Percentiles rank a stretch among this genome's conserved stretches.
Evolutionary conservation across 1,284 basidiomycete species (phyloP).

Genomic region (Austroboletus rostrupii): DNA sequence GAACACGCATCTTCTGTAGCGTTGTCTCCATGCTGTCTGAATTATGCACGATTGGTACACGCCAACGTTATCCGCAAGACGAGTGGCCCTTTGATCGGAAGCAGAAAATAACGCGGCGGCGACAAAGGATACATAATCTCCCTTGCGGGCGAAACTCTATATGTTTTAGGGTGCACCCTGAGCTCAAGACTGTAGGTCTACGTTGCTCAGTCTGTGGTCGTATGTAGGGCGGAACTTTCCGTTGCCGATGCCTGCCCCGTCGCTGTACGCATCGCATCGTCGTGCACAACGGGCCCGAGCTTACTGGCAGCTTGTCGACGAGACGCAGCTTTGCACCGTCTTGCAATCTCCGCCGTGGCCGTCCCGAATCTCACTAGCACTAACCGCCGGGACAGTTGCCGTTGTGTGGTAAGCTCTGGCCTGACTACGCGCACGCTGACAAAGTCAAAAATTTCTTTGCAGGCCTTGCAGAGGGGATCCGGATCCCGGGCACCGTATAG

Average conservation of each 20-base stretch:
- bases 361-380: background rate
- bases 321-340: slow-evolving; percentile 6
- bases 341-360: slow-evolving; percentile 31
- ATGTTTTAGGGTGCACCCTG: slow-evolving; percentile 31
- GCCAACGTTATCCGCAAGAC: slow-evolving; percentile 19
- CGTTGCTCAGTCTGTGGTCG: no score
- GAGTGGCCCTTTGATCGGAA: slow-evolving; percentile 27
- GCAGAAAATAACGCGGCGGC: slow-evolving; percentile 17
- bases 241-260: background rate
- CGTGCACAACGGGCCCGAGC: slow-evolving; percentile 23
- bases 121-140: slow-evolving; percentile 30
- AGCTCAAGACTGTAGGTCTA: slow-evolving; percentile 8
- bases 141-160: slow-evolving; percentile 21
- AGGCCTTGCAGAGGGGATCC: slow-evolving; percentile 7
- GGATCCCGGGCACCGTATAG: slow-evolving; percentile 15
- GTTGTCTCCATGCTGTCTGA: slow-evolving; percentile 24
- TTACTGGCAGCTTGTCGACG: background rate
- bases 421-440: slow-evolving; percentile 10
- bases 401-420: slow-evolving; percentile 9
- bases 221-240: slow-evolving; percentile 22
- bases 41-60: slow-evolving; percentile 11
- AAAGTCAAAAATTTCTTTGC: slow-evolving; percentile 17
- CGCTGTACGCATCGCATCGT: background rate
- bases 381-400: slow-evolving; percentile 12
- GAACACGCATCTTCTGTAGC: slow-evolving; percentile 16